Base-by-base conservation (phyloP, 176 grass and related monocot genomes). In the Zea luxurians region DNA sequence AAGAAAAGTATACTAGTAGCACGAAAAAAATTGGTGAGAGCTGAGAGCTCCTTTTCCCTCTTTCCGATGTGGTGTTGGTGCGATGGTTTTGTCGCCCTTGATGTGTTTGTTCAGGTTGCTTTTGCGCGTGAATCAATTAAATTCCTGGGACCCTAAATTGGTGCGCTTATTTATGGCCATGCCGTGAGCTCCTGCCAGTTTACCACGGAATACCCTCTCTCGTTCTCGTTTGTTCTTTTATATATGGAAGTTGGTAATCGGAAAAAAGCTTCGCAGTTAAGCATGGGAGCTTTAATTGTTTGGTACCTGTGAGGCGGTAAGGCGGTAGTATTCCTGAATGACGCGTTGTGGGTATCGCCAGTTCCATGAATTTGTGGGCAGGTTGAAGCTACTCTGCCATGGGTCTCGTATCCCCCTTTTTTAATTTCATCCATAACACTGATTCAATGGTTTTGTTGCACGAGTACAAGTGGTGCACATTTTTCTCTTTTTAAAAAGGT, bases 81-180 rank as follows among this genome's bases (percentile, higher is more conserved):
- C 40, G 11, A 57, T 65, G 70, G 71, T 84, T 70, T 48, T 69
- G 70, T 88, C 81, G 40, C 18, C n/a, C 27, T 7, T 13, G 66
- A 54, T 53, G 64, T n/a, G 64, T 55, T 74, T 68, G 74, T 88
- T 68, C 75, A 37, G 20, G 9, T 4, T 49, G 48, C 61, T 89
- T 85, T 66, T 59, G 71, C 78, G 27, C 82, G 77, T 85, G 87
- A 85, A 72, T 77, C 78, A 10, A 81, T 73, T 89, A 54, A 84
- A 48, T 64, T 65, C 81, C 20, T 8, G 15, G 47, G 64, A 1
- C 47, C 86, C 21, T 53, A 15, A 84, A 84, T 64, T 62, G 13
- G 3, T 18, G 82, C 1, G n/a, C 66, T 48, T 49, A 68, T 74
- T 68, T 63, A 69, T 34, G 55, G 35, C 57, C 58, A 64, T 47